phyloP scores from a whole-genome alignment of 371 early-diverging fungal genomes.

The Nematocida sp. region DNA sequence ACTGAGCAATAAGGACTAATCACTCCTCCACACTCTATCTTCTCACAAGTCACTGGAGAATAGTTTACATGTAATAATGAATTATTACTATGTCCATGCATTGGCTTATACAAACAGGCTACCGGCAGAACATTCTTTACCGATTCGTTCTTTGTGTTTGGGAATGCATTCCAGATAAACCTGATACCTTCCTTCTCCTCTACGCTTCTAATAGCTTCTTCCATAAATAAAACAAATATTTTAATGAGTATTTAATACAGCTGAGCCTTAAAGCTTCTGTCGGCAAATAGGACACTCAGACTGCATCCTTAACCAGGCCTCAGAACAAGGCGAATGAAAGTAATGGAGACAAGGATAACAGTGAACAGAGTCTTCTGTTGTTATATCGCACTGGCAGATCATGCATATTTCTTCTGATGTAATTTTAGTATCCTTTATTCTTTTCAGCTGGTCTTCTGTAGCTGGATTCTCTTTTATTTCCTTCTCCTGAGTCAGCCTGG shows the following conservation, averaged over 20 bases:
- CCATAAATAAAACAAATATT: constrained; percentile 60
- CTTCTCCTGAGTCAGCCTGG: constrained; percentile 29
- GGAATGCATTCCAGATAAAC: constrained; percentile 96
- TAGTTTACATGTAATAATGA: constrained; percentile 70
- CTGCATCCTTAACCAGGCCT: constrained; percentile 50
- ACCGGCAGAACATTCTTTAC: constrained; percentile 88
- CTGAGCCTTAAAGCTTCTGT: neutral
- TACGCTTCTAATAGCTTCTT: constrained; percentile 62
- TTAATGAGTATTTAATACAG: neutral
- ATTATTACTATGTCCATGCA: constrained; percentile 63
- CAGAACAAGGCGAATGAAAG: constrained; percentile 28
- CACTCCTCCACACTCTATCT: constrained; percentile 67
- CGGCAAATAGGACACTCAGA: constrained; percentile 48
- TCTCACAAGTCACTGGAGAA: constrained; percentile 16
- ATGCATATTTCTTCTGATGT: constrained; percentile 16
- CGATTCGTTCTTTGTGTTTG: constrained; percentile 80
- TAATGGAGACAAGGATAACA: constrained; percentile 22
- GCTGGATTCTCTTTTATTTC: constrained; percentile 44
- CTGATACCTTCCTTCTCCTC: constrained; percentile 67
- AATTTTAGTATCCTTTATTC: neutral
- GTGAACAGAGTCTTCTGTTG: neutral
- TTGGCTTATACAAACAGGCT: constrained; percentile 85
- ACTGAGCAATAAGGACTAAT: constrained; percentile 93
- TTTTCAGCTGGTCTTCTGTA: constrained; percentile 5
- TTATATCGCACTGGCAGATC: constrained; percentile 17